Base-by-base conservation (phyloP, 73 alveolate genomes). In the Blepharisma japonicum region DNA sequence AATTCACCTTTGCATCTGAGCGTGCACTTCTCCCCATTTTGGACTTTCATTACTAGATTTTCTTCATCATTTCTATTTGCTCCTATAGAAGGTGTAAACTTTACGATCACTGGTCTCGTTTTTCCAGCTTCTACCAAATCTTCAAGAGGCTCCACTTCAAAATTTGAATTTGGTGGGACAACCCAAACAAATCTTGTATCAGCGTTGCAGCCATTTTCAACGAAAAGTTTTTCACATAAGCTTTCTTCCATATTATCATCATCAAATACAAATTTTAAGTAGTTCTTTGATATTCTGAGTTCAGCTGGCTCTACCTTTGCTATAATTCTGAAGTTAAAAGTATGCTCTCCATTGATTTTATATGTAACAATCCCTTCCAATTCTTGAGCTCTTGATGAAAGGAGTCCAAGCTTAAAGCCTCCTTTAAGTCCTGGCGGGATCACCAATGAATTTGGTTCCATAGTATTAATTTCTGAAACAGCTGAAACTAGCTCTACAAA, bases 391-490 rank as follows among this genome's bases (percentile, higher is more conserved):
- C 87, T 72, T 68, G 79, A 61, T 0, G 97, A 86, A 77, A 86
- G 83, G 42, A 96, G 88, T 5, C 86, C 84, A n/a, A 96, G 89
- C 79, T 94, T 97, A 89, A 96, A 96, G 45, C 98, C 98, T 68
- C 97, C 98, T 47, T 95, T 93, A 83, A 94, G 90, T 6, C 99
- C 99, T 66, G 98, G 95, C 4, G 97, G 98, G 54, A 96, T 91
- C 45, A 96, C 98, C 81, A 94, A 93, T 7, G 97, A 84, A 55
- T 87, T 83, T 9, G 97, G 97, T 51, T 87, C 82, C 32, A 95
- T 79, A 71, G 94, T 71, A 71, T 80, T 81, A 25, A 94, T 80
- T 68, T 96, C 99, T 71, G 89, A 79, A 53, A 89, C 83, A 79
- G 90, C 94, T 49, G 90, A 87, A 49, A 86, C 94, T 8, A 96